Conservation (phyloP, 306 rosid genomes). For the Arachis hypogaea region DNA sequence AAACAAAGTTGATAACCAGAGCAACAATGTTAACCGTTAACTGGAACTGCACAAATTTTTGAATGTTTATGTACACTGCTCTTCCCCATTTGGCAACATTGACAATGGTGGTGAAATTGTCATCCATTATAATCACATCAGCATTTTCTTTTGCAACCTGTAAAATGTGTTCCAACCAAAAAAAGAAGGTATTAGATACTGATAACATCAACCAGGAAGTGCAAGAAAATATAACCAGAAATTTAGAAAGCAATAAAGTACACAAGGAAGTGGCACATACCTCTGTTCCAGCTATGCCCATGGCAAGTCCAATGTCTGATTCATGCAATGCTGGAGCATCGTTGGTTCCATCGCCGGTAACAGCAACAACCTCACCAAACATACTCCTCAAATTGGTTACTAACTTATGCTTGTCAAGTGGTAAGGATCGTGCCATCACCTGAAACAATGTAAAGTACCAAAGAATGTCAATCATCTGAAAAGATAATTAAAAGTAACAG, state of each 20-base stretch:
- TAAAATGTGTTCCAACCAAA: constrained; percentile 29
- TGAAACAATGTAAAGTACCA: constrained; percentile 47
- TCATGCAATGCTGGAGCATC: constrained; percentile 98
- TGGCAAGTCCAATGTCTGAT: constrained; percentile 96
- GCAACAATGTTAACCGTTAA: constrained; percentile 94
- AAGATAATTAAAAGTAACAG: constrained; percentile 26
- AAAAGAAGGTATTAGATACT: constrained; percentile 15
- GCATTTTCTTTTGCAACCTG: constrained; percentile 98
- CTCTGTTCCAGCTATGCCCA: constrained; percentile 99
- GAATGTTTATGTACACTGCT: constrained; percentile 89
- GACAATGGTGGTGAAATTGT: constrained; percentile 81
- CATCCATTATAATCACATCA: constrained; percentile 89
- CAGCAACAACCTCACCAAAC: constrained; percentile 92
- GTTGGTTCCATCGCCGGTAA: constrained; percentile 95
- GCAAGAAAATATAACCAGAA: too few relatives aligned
- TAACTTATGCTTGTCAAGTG: constrained; percentile 75
- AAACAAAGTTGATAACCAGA: constrained; percentile 76
- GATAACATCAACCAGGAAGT: background rate
- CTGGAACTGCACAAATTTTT: constrained; percentile 97
- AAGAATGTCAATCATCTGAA: constrained; percentile 34
- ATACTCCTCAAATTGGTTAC: constrained; percentile 68
- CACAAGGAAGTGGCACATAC: constrained; percentile 42
- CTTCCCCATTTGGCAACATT: constrained; percentile 97
- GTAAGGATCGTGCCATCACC: constrained; percentile 97
- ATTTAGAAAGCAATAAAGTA: background rate